Base-by-base conservation (phyloP, 352 stramenopile species). In the Pythium aphanidermatum region DNA sequence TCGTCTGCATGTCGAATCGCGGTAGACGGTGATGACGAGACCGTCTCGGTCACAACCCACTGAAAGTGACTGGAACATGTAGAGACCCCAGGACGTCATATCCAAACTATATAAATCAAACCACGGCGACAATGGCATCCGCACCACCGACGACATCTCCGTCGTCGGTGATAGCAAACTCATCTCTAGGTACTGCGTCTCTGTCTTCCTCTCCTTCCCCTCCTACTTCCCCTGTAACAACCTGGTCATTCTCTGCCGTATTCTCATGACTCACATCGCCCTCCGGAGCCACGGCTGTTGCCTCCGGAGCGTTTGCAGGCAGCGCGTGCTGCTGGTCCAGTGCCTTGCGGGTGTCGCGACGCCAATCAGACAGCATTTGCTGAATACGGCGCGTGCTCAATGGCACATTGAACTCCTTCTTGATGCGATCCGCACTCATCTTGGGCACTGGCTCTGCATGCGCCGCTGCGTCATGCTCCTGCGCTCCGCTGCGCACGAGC, bases 311-410 rank as follows among this genome's bases (percentile, higher is more conserved):
- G 3, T 29, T 38, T 11, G 9, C 29, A 2, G 34, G 39, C 12
- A 57, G 35, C 45, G 45, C 52, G 45, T 71, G 50, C 47, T 74
- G 68, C 24, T 51, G 34, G 35, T 60, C 63, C 17, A 42, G 21
- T 14, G 35, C 47, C 21, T 54, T 53, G 29, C 63, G 59, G 16
- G 65, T 57, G 17, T 62, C 46, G 11, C 49, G 53, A 3, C 68
- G 65, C 68, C 68, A 79, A 29, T 73, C 59, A n/a, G 58, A 75
- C 14, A 79, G 65, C 31, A 79, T 35, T 33, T 79, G 68, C 65
- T 80, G 68, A 20, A 80, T 67, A 46, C 68, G 68, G n/a, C 68
- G 68, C 25, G 62, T 69, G 31, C 68, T 80, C 43, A 80, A 46
- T 30, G 68, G 65, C 50, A 80, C 51, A 21, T 61, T 58, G 42